Base-by-base conservation (phyloP, 176 grass and related monocot species). In the Tillandsia leiboldiana region DNA sequence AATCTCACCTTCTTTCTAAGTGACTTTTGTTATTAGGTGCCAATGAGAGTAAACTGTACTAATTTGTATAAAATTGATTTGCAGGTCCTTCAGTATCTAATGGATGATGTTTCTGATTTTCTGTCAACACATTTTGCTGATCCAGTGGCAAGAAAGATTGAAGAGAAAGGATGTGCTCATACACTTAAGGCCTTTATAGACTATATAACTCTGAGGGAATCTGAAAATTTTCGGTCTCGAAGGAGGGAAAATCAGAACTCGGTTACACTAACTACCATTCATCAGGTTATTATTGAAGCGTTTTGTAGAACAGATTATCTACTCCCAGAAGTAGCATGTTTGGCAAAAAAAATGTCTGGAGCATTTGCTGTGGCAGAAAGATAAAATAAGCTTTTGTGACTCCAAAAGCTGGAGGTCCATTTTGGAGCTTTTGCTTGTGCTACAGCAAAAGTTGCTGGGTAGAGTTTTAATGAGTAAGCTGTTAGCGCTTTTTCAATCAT, bases 71-170 rank as follows among this genome's bases (percentile, higher is more conserved):
- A 65, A 57, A 29, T 74, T 57, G 26, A 49, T 69, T 79, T 87
- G 72, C 76, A 91, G 92, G 86, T 96, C 54, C 67, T 96, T 84
- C 92, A 96, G 68, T 86, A 86, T 82, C 81, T 96, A 78, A 96
- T 89, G 88, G 92, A 96, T 89, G 92, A 96, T 53, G 81, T 96
- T 27, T 89, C 86, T 62, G 92, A 91, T 63, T 96, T 96, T 81
- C 83, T 96, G 71, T 89, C 92, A 82, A 78, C 77, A 75, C 81
- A 91, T 87, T 96, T 91, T 73, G 78, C 85, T 68, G 71, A 74
- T 72, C 71, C 76, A 89, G 72, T 72, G 70, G 83, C 79, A 76
- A 80, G 62, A 56, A 77, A 85, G 69, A 80, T 0, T 24, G 75
- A 78, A 59, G 92, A 87, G 81, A 82, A 82, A 91, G 86, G 92